phyloP scores from a whole-genome alignment of 2,329 filamentous ascomycete genomes.

The Xylaria sp. region DNA sequence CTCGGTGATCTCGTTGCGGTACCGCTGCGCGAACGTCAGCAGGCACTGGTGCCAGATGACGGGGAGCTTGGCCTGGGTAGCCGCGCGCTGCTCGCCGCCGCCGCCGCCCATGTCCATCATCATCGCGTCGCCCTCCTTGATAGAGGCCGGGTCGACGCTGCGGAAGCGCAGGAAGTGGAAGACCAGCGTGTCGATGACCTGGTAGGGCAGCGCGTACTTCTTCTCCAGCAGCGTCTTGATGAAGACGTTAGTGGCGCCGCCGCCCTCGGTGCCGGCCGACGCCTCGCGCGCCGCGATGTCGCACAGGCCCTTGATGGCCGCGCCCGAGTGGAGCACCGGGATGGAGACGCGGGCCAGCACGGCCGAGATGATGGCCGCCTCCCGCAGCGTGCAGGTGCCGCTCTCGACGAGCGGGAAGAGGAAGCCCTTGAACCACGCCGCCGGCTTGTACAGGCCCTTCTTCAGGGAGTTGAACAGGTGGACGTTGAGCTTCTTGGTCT shows the following conservation, averaged over 20 bases:
- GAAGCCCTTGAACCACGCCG: slow-evolving; percentile 95
- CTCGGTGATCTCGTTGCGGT: slow-evolving; percentile 94
- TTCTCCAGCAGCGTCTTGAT: slow-evolving; percentile 93
- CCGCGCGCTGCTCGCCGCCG: slow-evolving; percentile 42
- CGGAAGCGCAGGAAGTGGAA: slow-evolving; percentile 96
- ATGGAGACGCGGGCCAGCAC: slow-evolving; percentile 85
- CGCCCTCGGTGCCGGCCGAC: slow-evolving; percentile 75
- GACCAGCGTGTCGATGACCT: slow-evolving; percentile 90
- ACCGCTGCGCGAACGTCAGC: slow-evolving; percentile 88
- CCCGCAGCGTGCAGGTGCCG: slow-evolving; percentile 86
- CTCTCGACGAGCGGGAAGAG: slow-evolving; percentile 86
- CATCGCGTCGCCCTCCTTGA: slow-evolving; percentile 59
- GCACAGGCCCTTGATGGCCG: slow-evolving; percentile 87
- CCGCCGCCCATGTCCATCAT: slow-evolving; percentile 51
- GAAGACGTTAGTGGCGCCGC: slow-evolving; percentile 92
- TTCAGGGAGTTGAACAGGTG: slow-evolving; percentile 94
- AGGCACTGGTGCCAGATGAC: slow-evolving; percentile 97
- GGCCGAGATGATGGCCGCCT: slow-evolving; percentile 88
- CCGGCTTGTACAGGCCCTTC: slow-evolving; percentile 90
- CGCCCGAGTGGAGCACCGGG: slow-evolving; percentile 88
- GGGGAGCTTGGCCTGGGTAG: slow-evolving; percentile 68
- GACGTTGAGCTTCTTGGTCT: slow-evolving; percentile 92
- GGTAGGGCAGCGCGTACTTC: slow-evolving; percentile 93
- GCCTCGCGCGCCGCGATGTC: slow-evolving; percentile 94
- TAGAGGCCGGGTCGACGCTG: slow-evolving; percentile 63